phyloP scores from a whole-genome alignment of 441 rosid species.

The Corymbia citriodora region DNA sequence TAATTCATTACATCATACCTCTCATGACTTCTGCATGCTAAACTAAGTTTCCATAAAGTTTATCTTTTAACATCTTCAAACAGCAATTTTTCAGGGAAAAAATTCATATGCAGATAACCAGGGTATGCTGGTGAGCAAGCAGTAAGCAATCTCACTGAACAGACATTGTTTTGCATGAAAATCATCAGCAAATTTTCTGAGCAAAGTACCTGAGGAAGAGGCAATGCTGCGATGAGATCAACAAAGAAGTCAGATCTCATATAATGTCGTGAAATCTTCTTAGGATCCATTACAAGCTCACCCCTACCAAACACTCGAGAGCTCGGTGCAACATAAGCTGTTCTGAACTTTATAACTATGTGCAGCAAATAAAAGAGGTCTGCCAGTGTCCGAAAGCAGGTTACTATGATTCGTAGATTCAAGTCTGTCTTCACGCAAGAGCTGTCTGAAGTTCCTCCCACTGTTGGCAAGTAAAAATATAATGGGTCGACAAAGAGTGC shows the following conservation, averaged over 20 bases:
- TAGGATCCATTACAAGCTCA: conserved; percentile 89
- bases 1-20: background rate
- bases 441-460: conserved; percentile 29
- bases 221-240: conserved; percentile 90
- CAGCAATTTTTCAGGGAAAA: background rate
- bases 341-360: conserved; percentile 80
- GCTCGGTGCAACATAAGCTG: conserved; percentile 82
- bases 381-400: conserved; percentile 71
- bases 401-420: conserved; percentile 48
- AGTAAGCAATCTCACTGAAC: background rate
- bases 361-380: conserved; percentile 86
- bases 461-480: conserved; percentile 70
- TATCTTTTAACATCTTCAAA: background rate
- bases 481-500: conserved; percentile 91
- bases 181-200: background rate
- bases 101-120: background rate
- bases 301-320: conserved; percentile 95
- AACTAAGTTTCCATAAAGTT: background rate
- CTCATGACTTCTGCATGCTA: background rate
- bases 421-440: conserved; percentile 63
- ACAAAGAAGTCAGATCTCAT: conserved; percentile 75
- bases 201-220: conserved; percentile 81
- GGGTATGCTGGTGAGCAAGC: background rate
- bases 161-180: background rate
- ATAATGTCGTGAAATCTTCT: conserved; percentile 69